Conservation (phyloP, 345 rosid species). For the Aquilaria yunnanensis region DNA sequence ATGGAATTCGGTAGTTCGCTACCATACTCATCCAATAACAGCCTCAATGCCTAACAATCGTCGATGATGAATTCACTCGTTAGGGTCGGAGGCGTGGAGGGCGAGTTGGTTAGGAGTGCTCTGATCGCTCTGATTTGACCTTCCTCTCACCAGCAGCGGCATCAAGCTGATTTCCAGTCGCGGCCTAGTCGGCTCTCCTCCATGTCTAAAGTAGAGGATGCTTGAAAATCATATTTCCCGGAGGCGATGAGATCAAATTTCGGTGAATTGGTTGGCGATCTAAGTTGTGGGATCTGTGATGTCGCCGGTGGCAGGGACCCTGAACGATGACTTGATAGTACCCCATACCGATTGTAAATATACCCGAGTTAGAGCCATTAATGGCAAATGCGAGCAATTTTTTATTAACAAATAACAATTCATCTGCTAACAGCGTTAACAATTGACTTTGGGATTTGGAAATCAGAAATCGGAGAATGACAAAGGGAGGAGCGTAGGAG, state of each 20-base stretch:
- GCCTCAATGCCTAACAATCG: too few relatives aligned
- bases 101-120: conserved; percentile 19
- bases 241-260: neutral
- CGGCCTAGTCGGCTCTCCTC: conserved; percentile 59
- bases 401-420: too few relatives aligned
- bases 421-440: too few relatives aligned
- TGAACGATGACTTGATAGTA: neutral
- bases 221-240: too few relatives aligned
- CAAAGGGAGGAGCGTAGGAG: too few relatives aligned
- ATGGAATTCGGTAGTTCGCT: too few relatives aligned
- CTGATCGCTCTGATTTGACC: conserved; percentile 50
- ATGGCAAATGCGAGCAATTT: too few relatives aligned
- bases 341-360: conserved; percentile 9
- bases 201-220: conserved; percentile 17
- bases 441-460: too few relatives aligned
- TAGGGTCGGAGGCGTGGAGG: too few relatives aligned
- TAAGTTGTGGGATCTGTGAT: conserved; percentile 5
- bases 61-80: too few relatives aligned
- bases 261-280: conserved; percentile 7
- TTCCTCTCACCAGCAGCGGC: conserved; percentile 39
- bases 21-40: too few relatives aligned
- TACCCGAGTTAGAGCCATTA: neutral
- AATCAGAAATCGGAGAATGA: too few relatives aligned
- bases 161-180: conserved; percentile 53
- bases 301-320: conserved; percentile 7